Evolutionary conservation across 371 early-diverging fungal genomes (phyloP), one percentile per base, ranked within the genome.

Genomic region (Mortierella sp.): DNA sequence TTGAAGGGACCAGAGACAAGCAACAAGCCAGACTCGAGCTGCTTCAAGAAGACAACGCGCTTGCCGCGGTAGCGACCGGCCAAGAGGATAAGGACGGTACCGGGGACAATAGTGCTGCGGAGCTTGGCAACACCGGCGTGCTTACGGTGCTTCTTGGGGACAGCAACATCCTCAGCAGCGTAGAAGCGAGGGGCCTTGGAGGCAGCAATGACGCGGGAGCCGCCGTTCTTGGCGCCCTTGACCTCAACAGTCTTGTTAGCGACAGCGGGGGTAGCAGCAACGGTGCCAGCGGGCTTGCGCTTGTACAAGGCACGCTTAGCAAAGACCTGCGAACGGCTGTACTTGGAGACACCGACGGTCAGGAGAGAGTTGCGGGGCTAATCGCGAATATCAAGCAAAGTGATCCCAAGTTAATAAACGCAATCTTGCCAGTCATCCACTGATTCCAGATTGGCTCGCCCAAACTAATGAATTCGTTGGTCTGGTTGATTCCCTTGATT

Each of bases 41-140:
- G 96, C 94, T 97, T 97, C 88, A 99, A 91, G 94, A 95, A 97
- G 65, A 99, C 98, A 76, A 98, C 99, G 73, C 98, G 95, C 95
- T 97, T 97, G 74, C 99, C 99, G 70, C 96, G 93, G 95, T 93
- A 97, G 74, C 97, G 95, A 84, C 99, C 99, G 67, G 98, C 95
- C 81, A 99, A 90, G 69, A 99, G 90, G 85, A 99, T 97, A 77
- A 97, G 91, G 83, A 99, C 97, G 86, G 99, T 96, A 78, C 99
- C 99, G 77, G 99, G 97, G 73, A 95, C 96, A 88, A 99, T 97
- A 86, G 94, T 85, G 73, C 88, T 76, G 86, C 98, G 96, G 80
- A 98, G 93, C 80, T 87, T 86, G 76, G 93, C 87, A 70, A 89
- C 81, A 75, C 88, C 86, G 86, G 89, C 86, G 84, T 92, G 81